Base-by-base conservation (phyloP, 2,329 filamentous ascomycete species). In the Paecilomyces fulvus region DNA sequence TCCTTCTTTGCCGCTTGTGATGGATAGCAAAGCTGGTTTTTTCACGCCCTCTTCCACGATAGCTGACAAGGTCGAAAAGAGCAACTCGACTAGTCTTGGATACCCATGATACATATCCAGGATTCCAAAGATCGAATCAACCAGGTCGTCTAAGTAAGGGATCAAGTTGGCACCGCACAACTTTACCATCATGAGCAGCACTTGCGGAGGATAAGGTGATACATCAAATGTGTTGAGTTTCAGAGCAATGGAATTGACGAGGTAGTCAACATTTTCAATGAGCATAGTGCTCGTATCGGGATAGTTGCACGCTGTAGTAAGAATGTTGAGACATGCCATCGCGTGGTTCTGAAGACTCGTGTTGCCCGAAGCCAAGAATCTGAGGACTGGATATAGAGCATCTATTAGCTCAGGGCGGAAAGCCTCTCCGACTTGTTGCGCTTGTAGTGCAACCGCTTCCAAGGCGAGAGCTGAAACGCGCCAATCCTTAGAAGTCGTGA, bases 31-130 rank as follows among this genome's bases (percentile, higher is more conserved):
- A 12, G 65, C 61, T 10, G 79, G 78, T 30, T 74, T 73, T 60
- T 83, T 87, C 10, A 86, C 83, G 3, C 90, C 90, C 73, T 96
- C 90, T 54, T 90, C 84, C 10, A 94, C 90, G 56, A 97, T 84
- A 58, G 90, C 89, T 55, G 84, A 86, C 4, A 99, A 75, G 0
- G 95, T 90, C 1, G 83, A 78, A 69, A 97, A 99, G 5, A 99
- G 77, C 50, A 86, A 82, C 67, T 96, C 90, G 0, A 95, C 92
- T 56, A 99, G 85, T 17, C 81, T 75, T 0, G 90, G 86, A 69
- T 99, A 97, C 1, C 94, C 94, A 65, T 99, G 94, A 65, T 94
- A 99, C 65, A 90, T 89, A 63, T 96, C 91, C n/a, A 99, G 76
- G 0, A 92, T 90, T 0, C 89, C 88, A 70, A 99, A 97, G 43